A percentile compares a stretch with the other conserved stretches of the same genome.
Conservation (phyloP, 1,284 basidiomycete genomes). For the Blastosporella zonata region DNA sequence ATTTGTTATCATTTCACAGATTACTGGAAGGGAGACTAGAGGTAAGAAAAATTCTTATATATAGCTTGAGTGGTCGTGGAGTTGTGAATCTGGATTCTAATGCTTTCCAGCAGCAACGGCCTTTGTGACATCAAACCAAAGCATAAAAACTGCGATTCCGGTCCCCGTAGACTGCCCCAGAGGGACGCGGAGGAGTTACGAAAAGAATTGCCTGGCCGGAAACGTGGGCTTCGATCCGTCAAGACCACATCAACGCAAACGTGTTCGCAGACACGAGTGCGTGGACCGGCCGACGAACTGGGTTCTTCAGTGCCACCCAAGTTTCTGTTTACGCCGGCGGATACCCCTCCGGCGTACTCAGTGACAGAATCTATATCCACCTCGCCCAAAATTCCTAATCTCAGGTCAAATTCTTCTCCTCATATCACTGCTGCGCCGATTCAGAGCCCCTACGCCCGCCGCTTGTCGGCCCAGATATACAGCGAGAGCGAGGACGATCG, state of each 20-base stretch:
- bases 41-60: too few species aligned
- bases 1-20: too few species aligned
- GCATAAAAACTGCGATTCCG: not conserved
- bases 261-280: constrained; percentile 6
- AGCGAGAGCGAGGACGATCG: constrained; percentile 20
- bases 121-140: not conserved
- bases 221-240: not conserved
- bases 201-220: not conserved
- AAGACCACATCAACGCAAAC: not conserved
- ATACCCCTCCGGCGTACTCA: constrained; percentile 19
- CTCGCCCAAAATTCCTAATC: constrained; percentile 12
- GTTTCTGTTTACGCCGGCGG: constrained; percentile 21
- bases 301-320: constrained; percentile 10
- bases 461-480: constrained; percentile 9
- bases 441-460: constrained; percentile 20
- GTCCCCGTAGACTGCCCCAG: not conserved
- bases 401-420: constrained; percentile 25
- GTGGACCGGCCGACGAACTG: constrained; percentile 9
- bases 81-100: not conserved
- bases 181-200: too few species aligned
- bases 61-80: too few species aligned
- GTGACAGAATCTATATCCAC: constrained; percentile 14
- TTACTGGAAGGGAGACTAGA: too few species aligned
- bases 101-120: constrained; percentile 8
- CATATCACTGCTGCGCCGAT: constrained; percentile 17